Percentiles rank a stretch among this genome's conserved stretches.
Evolutionary conservation across 2,329 filamentous ascomycete genomes (phyloP).

Genomic region (Fusarium protoensiforme): DNA sequence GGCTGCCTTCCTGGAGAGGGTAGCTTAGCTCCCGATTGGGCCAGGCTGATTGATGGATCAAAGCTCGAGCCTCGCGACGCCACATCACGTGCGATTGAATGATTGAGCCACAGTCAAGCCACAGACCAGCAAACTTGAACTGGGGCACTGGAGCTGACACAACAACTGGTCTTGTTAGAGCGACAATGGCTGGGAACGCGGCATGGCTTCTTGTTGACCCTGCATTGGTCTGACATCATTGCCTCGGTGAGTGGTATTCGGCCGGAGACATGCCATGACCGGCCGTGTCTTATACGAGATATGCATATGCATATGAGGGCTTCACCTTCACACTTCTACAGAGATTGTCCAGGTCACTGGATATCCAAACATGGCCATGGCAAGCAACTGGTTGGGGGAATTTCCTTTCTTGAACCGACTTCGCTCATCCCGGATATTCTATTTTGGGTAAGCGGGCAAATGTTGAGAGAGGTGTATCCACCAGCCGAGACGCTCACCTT

Average conservation of each 20-base stretch:
- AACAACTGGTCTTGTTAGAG: background rate
- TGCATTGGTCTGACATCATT: slow-evolving; percentile 26
- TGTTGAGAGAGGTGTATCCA: slow-evolving; percentile 10
- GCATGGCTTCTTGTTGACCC: slow-evolving; percentile 5
- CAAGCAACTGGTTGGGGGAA: background rate
- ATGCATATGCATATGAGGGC: background rate
- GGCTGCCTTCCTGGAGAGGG: slow-evolving; percentile 44
- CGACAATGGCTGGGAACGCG: background rate
- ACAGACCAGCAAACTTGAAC: slow-evolving; percentile 9
- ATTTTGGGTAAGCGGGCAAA: slow-evolving; percentile 10
- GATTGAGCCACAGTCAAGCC: slow-evolving; percentile 25
- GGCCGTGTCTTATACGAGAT: background rate
- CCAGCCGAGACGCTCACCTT: slow-evolving; percentile 19
- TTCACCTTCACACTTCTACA: background rate
- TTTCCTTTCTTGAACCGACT: background rate
- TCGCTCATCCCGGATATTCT: slow-evolving; percentile 10
- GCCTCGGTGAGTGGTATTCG: background rate
- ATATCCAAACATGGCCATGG: background rate
- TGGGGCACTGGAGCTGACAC: background rate
- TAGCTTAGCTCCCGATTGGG: slow-evolving; percentile 46
- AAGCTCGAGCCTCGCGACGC: slow-evolving; percentile 31
- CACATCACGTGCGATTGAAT: slow-evolving; percentile 24
- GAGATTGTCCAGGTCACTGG: background rate
- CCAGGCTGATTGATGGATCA: slow-evolving; percentile 20
- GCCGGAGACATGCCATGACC: background rate